Conservation (phyloP, 1,139 yeast species). For the Geotrichum histeridarum region DNA sequence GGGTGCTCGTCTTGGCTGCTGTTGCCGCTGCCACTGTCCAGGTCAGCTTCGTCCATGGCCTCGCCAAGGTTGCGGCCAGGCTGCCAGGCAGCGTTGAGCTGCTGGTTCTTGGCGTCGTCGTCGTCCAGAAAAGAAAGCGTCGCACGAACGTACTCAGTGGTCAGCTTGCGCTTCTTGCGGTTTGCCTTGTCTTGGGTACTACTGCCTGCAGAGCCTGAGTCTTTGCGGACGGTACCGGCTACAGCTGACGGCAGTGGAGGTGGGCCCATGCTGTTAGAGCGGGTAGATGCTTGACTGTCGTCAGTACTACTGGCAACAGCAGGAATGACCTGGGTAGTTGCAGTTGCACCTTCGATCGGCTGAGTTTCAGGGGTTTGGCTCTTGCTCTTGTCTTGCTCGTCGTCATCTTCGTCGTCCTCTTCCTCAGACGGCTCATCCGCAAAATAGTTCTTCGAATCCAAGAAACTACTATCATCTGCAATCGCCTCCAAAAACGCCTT, state of each 20-base stretch:
- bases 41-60: slow-evolving; percentile 4
- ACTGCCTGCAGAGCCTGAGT: background rate
- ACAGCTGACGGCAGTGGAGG: background rate
- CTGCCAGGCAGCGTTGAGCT: slow-evolving; percentile 6
- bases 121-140: slow-evolving; percentile 57
- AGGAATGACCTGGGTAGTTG: background rate
- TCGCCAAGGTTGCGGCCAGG: slow-evolving; percentile 15
- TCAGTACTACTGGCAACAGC: background rate
- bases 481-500: slow-evolving; percentile 71
- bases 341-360: background rate
- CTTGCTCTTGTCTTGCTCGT: background rate
- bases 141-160: slow-evolving; percentile 55
- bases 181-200: background rate
- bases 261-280: slow-evolving; percentile 8
- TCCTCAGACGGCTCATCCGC: slow-evolving; percentile 14
- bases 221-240: background rate
- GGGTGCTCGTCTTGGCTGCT: slow-evolving; percentile 6
- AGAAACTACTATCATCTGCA: slow-evolving; percentile 41
- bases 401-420: slow-evolving; percentile 30
- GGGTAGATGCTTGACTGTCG: background rate
- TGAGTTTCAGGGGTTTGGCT: background rate
- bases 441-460: slow-evolving; percentile 14
- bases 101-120: background rate
- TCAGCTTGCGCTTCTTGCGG: slow-evolving; percentile 13
- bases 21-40: slow-evolving; percentile 5